Percentiles rank a stretch among this genome's conserved stretches.
phyloP scores from a whole-genome alignment of 257 asterid genomes.

The Leptodermis oblonga region DNA sequence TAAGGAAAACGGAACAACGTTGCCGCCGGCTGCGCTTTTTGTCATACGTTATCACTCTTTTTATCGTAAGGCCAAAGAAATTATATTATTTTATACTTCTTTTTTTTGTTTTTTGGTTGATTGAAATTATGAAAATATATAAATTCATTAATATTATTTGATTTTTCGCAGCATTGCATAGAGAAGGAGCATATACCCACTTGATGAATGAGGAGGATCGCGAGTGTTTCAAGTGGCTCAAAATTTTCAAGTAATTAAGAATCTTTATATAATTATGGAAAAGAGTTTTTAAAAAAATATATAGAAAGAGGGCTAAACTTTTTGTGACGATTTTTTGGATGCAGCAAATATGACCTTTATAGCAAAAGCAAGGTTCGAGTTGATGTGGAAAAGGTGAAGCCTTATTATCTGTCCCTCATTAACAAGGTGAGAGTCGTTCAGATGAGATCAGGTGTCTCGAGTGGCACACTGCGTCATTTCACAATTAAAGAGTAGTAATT shows the following conservation, averaged over 20 bases:
- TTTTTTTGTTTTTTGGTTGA: too few relatives aligned
- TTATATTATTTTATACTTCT: background rate
- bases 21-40: slow-evolving; percentile 29
- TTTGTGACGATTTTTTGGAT: background rate
- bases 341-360: slow-evolving; percentile 36
- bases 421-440: slow-evolving; percentile 40
- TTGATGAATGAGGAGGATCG: slow-evolving; percentile 70
- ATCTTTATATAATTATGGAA: background rate
- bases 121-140: background rate
- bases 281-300: background rate
- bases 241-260: slow-evolving; percentile 53
- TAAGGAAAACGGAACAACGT: slow-evolving; percentile 30
- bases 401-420: slow-evolving; percentile 62
- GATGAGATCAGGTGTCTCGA: too few relatives aligned
- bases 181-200: slow-evolving; percentile 58
- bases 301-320: background rate
- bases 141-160: background rate
- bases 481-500: too few relatives aligned
- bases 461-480: too few relatives aligned
- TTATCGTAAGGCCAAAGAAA: slow-evolving; percentile 32
- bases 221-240: slow-evolving; percentile 68
- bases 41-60: slow-evolving; percentile 33
- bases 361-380: slow-evolving; percentile 35
- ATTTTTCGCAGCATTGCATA: slow-evolving; percentile 56
- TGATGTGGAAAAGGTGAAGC: slow-evolving; percentile 45